Evolutionary conservation across 2,329 filamentous ascomycete genomes (phyloP), one percentile per base, ranked within the genome.

Genomic region (Claviceps spartinae): DNA sequence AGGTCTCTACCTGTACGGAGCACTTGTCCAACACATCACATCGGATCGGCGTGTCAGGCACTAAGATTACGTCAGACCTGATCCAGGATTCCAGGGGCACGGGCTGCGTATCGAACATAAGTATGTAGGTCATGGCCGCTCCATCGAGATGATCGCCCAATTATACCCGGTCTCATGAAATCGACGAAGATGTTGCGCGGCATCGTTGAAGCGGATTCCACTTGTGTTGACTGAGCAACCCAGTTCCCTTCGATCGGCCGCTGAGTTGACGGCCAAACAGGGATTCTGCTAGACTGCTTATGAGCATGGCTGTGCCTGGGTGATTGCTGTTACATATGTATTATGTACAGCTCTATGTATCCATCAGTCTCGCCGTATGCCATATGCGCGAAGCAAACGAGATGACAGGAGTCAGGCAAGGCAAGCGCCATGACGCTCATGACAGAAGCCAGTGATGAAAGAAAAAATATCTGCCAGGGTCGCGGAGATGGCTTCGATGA

Each of bases 101-200:
- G 24, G 41, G 36, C 20, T 40, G 46, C 46, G 51, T 47, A 42
- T 22, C 18, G 42, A 43, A 24, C 22, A n/a, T 50, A 53, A 43
- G 50, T 53, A 50, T 48, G 47, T 48, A 50, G 37, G 13, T 8
- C 38, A 44, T 50, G 16, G 26, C 44, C 38, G 7, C 20, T n/a
- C 4, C 30, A 34, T 34, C 30, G 30, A 34, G 30, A 34, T 4
- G 30, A 11, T 34, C 30, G 30, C 3, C 9, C 30, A 34, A 11
- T 11, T 34, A 11, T 34, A 34, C 30, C 30, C 3, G 8, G 30
- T 34, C 30, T 11, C 30, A 34, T 34, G 22, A 7, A 11, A 36
- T n/a, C 16, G 30, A 44, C 40, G 22, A 45, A 16, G n/a, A 26
- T n/a, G 40, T n/a, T 5, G 2, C 5, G 14, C 30, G 4, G 9